Evolutionary conservation across 805 yeast genomes (phyloP), one percentile per base, ranked within the genome.

Genomic region (Blastobotrys attinorum): DNA sequence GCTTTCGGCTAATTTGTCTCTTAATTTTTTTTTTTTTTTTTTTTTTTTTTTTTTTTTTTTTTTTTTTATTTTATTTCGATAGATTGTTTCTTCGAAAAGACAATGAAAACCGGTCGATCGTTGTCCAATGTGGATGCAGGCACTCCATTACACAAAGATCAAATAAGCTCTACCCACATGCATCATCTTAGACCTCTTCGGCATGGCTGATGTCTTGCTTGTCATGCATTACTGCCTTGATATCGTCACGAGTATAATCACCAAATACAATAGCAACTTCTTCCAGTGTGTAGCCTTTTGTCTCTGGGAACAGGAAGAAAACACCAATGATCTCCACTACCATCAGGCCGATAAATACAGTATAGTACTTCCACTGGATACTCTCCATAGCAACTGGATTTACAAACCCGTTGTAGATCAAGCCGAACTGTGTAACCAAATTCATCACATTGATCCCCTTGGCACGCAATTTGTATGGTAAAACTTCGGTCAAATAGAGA

Each of bases 191-290:
- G 16, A 21, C 27, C 13, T 7, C 22, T 23, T 36, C 39, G 7
- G 23, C 39, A 20, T 36, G 39, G 16, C 17, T n/a, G 15, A 31
- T 8, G 13, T 36, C 39, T 8, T n/a, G 17, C 29, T 36, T 36
- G 18, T 36, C 39, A 13, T 22, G 39, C 17, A 22, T 16, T n/a
- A 18, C 16, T 17, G 31, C 39, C 15, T 27, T 15, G 38, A 23
- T 8, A 35, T 6, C 40, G 17, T 45, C 21, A 31, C 44, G 72
- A 17, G 16, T 70, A 11, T 80, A 69, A 17, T 79, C 81, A 20
- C 69, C 74, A 49, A 70, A 69, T 17, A 68, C 67, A 41, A 54
- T 56, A 6, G 69, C 70, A 37, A 67, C 67, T 48, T 69, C 73
- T 48, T 70, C 74, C 57, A 70, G 63, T 7, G 70, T 60, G 48